Base-by-base conservation (phyloP, 257 asterid genomes). In the Marsdenia floribunda region DNA sequence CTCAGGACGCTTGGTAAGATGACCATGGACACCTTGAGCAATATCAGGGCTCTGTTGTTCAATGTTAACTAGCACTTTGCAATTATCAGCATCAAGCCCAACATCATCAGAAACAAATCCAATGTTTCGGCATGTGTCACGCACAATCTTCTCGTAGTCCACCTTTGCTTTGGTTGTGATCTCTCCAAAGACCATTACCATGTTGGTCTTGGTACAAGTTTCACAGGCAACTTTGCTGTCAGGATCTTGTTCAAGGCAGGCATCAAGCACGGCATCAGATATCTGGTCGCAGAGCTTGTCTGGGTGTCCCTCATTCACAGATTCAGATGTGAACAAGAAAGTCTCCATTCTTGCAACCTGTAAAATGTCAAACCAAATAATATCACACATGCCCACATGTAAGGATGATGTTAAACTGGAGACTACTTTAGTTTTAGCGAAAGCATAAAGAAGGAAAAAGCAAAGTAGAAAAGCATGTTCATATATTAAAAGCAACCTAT, bases 201-300 rank as follows among this genome's bases (percentile, higher is more conserved):
- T 77, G 80, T 85, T 78, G 16, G 88, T 85, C 78, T 85, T 85
- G 74, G 86, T 85, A 81, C 88, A 85, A 50, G 85, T 85, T 75
- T 85, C 88, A 6, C 88, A 85, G 33, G 88, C 88, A 60, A 85
- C 87, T 58, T 85, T 83, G 87, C 89, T 85, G 68, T 85, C 89
- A 0, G 89, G 84, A 53, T 85, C 87, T 73, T 85, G 89, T 57
- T 80, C 85, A 21, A 85, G 85, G 82, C 89, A 85, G 74, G 89
- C 88, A 8, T 85, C 88, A 29, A 82, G 86, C 18, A 85, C 85
- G 3, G 88, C 88, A 69, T 85, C 88, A 49, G 89, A 85, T 47
- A 85, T 80, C 78, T 85, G 89, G 78, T 83, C 89, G 35, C 89
- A 85, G 75, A 85, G 89, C 83, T 85, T 85, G 80, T 85, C 89